Evolutionary conservation across 2,329 filamentous ascomycete species (phyloP), one percentile per base, ranked within the genome.

Genomic region (Paecilomyces formosus): DNA sequence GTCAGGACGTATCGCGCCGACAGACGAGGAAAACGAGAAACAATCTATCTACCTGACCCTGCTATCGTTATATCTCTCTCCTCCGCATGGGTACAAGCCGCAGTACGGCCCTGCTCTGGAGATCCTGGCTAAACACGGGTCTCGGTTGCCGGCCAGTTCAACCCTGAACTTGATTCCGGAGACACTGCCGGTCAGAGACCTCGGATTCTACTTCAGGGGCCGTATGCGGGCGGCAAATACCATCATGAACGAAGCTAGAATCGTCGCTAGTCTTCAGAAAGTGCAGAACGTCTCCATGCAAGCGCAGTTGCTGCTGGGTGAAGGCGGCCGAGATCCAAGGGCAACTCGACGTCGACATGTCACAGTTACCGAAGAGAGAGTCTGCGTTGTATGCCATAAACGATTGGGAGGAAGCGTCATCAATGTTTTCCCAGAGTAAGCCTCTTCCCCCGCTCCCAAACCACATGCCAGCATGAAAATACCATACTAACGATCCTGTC

Each of bases 371-470:
- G 93, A 99, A 67, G 93, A 97, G 70, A 81, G 90, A 55, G 88
- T 96, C 57, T 99, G 94, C 72, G 87, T 89, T 12, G 90, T 96
- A 15, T 99, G 94, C 72, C 89, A 96, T 74, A 97, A 97, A 80
- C 81, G 94, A 64, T 83, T 99, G 63, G 93, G 92, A 1, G 88
- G 91, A 1, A 96, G 89, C 72, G 94, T 96, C 18, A 88, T 97
- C 60, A 88, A 92, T 49, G 92, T 97, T 12, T 82, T 94, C 74
- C 90, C 92, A 6, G 89, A 96, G 76, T 91, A 86, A 71, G 82
- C 81, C 24, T 18, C 55, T 56, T 50, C 45, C 24, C 18, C 30
- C 28, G 11, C 54, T 8, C 24, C 18, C 39, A 2, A 8, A 21
- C n/a, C 11, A n/a, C n/a, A n/a, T n/a, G 30, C 30, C 30, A 12